Conservation (phyloP, 768 basidiomycete species). For the Clitopilus passeckerianus region DNA sequence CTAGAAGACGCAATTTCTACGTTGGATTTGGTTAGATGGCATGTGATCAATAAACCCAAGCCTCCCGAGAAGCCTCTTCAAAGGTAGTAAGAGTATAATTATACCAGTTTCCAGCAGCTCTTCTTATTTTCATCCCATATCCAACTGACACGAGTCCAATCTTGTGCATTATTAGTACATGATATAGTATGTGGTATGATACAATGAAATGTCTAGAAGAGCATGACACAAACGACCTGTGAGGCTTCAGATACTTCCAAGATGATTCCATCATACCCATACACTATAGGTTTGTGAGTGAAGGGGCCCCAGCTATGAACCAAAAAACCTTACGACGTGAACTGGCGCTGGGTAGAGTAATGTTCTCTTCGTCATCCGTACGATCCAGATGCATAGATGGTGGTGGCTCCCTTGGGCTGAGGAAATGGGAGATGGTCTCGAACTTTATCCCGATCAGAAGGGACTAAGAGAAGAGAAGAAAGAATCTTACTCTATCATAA, state of each 20-base stretch:
- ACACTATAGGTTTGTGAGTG: conserved; percentile 33
- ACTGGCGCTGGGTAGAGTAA: conserved; percentile 62
- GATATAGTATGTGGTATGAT: background rate
- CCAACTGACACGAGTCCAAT: too few species aligned
- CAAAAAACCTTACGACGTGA: conserved; percentile 51
- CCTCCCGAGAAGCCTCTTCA: conserved; percentile 6
- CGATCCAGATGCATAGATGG: conserved; percentile 80
- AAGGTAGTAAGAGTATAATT: background rate
- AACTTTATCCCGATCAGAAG: conserved; percentile 36
- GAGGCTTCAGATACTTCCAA: conserved; percentile 76
- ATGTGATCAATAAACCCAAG: conserved; percentile 58
- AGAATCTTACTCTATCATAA: conserved; percentile 52
- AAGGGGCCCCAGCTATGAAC: background rate
- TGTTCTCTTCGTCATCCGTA: conserved; percentile 68
- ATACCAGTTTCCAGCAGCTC: too few species aligned
- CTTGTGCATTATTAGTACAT: background rate
- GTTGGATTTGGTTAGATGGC: conserved; percentile 83
- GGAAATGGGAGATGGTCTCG: conserved; percentile 74
- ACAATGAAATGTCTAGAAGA: too few species aligned
- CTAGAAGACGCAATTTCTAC: conserved; percentile 88
- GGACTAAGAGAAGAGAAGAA: background rate
- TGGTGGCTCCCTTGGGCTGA: conserved; percentile 67
- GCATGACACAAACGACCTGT: conserved; percentile 68
- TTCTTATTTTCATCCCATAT: too few species aligned
- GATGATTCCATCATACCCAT: conserved; percentile 80